These are phyloP conservation scores for Lactifluus hygrophoroides DNA, from an alignment of 768 basidiomycete genomes.

Conservation along the genomic window DNA sequence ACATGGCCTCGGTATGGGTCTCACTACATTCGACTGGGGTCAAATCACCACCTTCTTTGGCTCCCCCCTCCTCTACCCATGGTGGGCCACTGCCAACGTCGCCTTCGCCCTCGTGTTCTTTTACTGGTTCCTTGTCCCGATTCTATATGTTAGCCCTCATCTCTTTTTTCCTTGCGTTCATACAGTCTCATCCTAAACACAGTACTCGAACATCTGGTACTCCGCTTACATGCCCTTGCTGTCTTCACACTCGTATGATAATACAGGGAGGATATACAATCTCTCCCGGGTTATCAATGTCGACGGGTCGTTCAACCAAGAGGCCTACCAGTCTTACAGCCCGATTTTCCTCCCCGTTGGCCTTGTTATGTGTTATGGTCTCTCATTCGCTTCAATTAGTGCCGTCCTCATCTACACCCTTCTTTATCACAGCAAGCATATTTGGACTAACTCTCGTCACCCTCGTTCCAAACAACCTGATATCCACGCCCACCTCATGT, in stretches of 20 bases:
- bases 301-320: conserved; percentile 46
- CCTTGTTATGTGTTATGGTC: conserved; percentile 69
- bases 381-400: conserved; percentile 75
- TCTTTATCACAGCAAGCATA: conserved; percentile 73
- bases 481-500: conserved; percentile 79
- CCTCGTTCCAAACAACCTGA: conserved; percentile 75
- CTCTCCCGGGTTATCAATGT: conserved; percentile 46
- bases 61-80: conserved; percentile 35
- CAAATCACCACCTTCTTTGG: conserved; percentile 55
- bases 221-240: background rate
- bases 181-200: conserved; percentile 32
- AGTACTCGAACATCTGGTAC: conserved; percentile 51
- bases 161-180: background rate
- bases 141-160: conserved; percentile 37
- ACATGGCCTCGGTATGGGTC: conserved; percentile 42
- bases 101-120: conserved; percentile 89
- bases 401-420: conserved; percentile 63
- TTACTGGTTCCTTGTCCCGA: background rate
- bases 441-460: conserved; percentile 60
- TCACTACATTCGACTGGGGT: conserved; percentile 89
- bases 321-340: conserved; percentile 47
- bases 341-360: conserved; percentile 59
- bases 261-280: conserved; percentile 59
- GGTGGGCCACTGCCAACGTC: conserved; percentile 91
- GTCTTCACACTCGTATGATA: conserved; percentile 48